A percentile compares a stretch with the other conserved stretches of the same genome.
Conservation (phyloP, 768 basidiomycete genomes). For the Rhodotorula diobovata region DNA sequence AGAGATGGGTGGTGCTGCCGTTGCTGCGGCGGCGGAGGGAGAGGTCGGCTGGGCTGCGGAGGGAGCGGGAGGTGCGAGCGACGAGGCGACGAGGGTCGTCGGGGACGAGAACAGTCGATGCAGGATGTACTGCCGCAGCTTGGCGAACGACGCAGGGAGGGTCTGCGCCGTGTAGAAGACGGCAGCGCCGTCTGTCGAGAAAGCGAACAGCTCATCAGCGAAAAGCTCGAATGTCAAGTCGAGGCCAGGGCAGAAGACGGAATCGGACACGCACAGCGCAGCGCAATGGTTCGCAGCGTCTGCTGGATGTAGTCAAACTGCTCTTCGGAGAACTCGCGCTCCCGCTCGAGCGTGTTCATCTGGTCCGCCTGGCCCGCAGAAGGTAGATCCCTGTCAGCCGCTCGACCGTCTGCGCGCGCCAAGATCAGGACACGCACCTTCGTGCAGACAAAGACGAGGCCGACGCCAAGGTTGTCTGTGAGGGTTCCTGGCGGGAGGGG, state of each 20-base stretch:
- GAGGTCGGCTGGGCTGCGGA: background rate
- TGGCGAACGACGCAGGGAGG: conserved; percentile 66
- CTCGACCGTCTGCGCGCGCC: background rate
- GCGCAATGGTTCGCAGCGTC: conserved; percentile 80
- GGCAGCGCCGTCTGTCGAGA: conserved; percentile 70
- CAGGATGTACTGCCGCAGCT: conserved; percentile 75
- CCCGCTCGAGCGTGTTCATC: conserved; percentile 40
- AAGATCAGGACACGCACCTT: conserved; percentile 52
- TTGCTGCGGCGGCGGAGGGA: conserved; percentile 50
- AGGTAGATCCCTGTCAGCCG: background rate
- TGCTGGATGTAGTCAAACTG: conserved; percentile 92
- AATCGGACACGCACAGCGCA: conserved; percentile 73
- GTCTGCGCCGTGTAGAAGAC: conserved; percentile 81
- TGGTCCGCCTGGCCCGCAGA: conserved; percentile 36
- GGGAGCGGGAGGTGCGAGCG: background rate
- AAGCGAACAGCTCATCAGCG: background rate
- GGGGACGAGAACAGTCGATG: conserved; percentile 63
- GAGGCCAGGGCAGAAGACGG: background rate
- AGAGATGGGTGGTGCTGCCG: conserved; percentile 44
- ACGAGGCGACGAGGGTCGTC: background rate
- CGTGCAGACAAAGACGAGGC: conserved; percentile 82
- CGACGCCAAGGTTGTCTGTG: conserved; percentile 80
- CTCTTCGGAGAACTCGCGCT: conserved; percentile 62
- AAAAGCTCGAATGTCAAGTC: background rate
- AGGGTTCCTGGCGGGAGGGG: conserved; percentile 81